Base-by-base conservation (phyloP, 805 yeast species). In the Metschnikowia lunata region DNA sequence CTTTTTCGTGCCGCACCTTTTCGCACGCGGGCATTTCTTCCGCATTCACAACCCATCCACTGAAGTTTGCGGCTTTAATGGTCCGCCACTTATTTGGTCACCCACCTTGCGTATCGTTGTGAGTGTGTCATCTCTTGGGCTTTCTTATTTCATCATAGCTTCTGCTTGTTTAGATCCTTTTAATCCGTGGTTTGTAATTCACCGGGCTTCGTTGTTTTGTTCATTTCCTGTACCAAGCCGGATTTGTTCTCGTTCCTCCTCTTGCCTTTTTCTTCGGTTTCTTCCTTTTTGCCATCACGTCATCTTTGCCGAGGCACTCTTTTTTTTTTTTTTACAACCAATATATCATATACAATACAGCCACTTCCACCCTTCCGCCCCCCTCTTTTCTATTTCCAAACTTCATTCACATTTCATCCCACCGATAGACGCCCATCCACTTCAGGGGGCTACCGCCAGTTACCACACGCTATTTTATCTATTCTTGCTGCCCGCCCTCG, bases 81-180 rank as follows among this genome's bases (percentile, higher is more conserved):
- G 37, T 33, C 45, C 35, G 39, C n/a, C 37, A 37, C 31, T 4
- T 29, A 29, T 37, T 36, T 39, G 39, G 44, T 41, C 44, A 41
- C 36, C 39, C 39, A 36, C 30, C 39, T 14, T 14, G 15, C 39
- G 29, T 35, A 23, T 9, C 36, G 31, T n/a, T 33, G 13, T 35
- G 11, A 15, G 14, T 8, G 39, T 35, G 39, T 26, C 39, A 34
- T 29, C 44, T 36, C 44, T 23, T 35, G 26, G 15, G 15, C 26
- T 29, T 41, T 34, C 8, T 23, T 15, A 36, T 14, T 11, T 10
- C 13, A 12, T 29, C 23, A 18, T 3, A 18, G 3, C 23, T 18
- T 5, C 4, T 18, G 23, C 23, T 18, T 18, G 23, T 18, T 18
- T 18, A 5, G 23, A 18, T 18, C 5, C 3, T 18, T 18, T 18